Evolutionary conservation across 495 filamentous ascomycete species (phyloP).

Genomic region (Bathelium albidoporum): DNA sequence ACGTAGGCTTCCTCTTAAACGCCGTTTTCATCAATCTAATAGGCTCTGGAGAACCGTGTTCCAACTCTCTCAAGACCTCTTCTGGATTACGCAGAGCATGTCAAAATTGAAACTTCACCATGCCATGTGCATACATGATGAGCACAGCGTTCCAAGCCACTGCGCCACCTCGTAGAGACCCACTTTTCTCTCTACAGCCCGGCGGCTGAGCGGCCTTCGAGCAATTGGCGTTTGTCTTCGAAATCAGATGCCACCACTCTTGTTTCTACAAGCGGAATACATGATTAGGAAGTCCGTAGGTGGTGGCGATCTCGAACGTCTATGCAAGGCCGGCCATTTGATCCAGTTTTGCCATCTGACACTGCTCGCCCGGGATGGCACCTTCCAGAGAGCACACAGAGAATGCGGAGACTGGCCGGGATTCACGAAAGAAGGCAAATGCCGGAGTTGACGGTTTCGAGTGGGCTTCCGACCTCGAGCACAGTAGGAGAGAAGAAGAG

Average conservation of each 20-base stretch:
- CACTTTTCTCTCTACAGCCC: background rate
- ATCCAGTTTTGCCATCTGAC: background rate
- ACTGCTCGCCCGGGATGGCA: background rate
- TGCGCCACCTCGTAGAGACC: background rate
- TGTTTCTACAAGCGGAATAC: background rate
- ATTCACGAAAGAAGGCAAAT: background rate
- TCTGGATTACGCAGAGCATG: background rate
- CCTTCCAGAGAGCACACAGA: background rate
- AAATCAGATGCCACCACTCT: background rate
- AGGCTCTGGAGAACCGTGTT: no score
- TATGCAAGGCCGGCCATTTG: background rate
- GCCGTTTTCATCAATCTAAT: background rate
- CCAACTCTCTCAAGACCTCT: background rate
- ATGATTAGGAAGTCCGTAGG: background rate
- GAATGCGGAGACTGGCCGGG: background rate
- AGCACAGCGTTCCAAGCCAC: background rate
- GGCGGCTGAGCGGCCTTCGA: background rate
- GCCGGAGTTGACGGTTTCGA: background rate
- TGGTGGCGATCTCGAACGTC: no score
- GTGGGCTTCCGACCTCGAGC: background rate
- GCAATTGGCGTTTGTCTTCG: background rate
- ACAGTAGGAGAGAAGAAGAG: background rate
- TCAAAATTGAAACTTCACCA: background rate
- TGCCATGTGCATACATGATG: background rate
- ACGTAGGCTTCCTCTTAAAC: no score